Conservation (phyloP, 2,329 filamentous ascomycete species). For the Fusarium piperis region DNA sequence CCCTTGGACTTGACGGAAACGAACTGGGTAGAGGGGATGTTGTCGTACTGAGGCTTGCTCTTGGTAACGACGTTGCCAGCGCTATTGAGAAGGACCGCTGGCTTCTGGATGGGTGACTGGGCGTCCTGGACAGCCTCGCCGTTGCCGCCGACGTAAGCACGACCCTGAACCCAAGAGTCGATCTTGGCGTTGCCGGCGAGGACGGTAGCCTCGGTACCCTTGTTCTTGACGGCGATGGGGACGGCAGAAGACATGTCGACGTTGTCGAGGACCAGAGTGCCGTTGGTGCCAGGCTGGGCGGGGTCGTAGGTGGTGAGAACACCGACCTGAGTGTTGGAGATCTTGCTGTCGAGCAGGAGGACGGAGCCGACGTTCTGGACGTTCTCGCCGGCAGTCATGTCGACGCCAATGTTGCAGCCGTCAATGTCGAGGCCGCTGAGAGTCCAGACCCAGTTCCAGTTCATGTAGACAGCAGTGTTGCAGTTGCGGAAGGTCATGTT, state of each 20-base stretch:
- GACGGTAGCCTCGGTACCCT: constrained; percentile 65
- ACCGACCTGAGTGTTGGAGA: constrained; percentile 79
- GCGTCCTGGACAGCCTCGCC: constrained; percentile 68
- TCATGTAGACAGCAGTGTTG: constrained; percentile 86
- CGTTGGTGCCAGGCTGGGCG: constrained; percentile 72
- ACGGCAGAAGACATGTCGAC: constrained; percentile 81
- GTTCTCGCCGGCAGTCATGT: constrained; percentile 76
- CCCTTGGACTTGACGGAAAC: constrained; percentile 84
- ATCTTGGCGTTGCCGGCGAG: constrained; percentile 77
- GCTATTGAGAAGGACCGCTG: constrained; percentile 69
- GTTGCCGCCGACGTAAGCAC: constrained; percentile 66
- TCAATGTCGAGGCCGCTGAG: constrained; percentile 81
- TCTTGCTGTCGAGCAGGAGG: constrained; percentile 81
- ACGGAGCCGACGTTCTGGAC: constrained; percentile 81
- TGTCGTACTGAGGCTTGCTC: constrained; percentile 89
- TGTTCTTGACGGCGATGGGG: constrained; percentile 70
- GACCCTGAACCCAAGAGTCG: constrained; percentile 81
- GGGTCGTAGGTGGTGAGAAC: constrained; percentile 79
- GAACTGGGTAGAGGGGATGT: constrained; percentile 73
- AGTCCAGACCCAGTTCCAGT: constrained; percentile 92
- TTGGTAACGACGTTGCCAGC: constrained; percentile 80
- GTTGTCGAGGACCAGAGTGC: constrained; percentile 87
- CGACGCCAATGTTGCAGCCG: constrained; percentile 78
- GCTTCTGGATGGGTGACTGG: constrained; percentile 67
- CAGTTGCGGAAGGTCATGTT: constrained; percentile 85